Evolutionary conservation across 768 basidiomycete species (phyloP).

Genomic region (Lactifluus hygrophoroides): DNA sequence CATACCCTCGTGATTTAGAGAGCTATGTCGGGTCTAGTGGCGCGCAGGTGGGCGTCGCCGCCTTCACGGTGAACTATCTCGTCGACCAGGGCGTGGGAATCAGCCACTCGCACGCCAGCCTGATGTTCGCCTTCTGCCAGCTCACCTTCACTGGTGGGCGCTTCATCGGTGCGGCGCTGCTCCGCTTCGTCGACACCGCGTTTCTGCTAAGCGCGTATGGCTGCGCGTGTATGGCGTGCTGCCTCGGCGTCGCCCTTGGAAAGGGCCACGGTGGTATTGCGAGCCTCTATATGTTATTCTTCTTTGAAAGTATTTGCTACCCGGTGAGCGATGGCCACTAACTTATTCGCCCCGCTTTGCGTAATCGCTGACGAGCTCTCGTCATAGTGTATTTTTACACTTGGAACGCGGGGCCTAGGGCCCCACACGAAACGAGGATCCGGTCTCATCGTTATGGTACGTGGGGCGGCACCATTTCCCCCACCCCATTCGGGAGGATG

Average conservation of each 20-base stretch:
- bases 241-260: slow-evolving; percentile 41
- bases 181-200: slow-evolving; percentile 59
- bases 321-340: slow-evolving; percentile 34
- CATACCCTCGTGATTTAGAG: background rate
- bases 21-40: slow-evolving; percentile 32
- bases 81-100: slow-evolving; percentile 51
- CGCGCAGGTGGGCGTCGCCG: slow-evolving; percentile 57
- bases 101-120: slow-evolving; percentile 42
- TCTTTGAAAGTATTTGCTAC: slow-evolving; percentile 71
- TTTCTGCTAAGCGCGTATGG: slow-evolving; percentile 49
- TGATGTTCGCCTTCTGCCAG: slow-evolving; percentile 64
- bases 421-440: slow-evolving; percentile 53
- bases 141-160: slow-evolving; percentile 58
- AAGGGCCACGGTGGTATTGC: slow-evolving; percentile 49
- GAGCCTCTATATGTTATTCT: slow-evolving; percentile 58
- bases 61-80: slow-evolving; percentile 63
- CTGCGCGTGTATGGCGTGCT: slow-evolving; percentile 42
- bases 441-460: slow-evolving; percentile 53
- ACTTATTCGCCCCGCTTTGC: background rate
- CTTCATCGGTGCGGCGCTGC: slow-evolving; percentile 51
- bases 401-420: slow-evolving; percentile 57
- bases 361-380: background rate
- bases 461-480: background rate
- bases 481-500: background rate
- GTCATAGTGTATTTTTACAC: slow-evolving; percentile 48